These are phyloP conservation scores for Hamamelis virginiana DNA, from an alignment of 164 flowering plant genomes.

Conservation along the genomic window DNA sequence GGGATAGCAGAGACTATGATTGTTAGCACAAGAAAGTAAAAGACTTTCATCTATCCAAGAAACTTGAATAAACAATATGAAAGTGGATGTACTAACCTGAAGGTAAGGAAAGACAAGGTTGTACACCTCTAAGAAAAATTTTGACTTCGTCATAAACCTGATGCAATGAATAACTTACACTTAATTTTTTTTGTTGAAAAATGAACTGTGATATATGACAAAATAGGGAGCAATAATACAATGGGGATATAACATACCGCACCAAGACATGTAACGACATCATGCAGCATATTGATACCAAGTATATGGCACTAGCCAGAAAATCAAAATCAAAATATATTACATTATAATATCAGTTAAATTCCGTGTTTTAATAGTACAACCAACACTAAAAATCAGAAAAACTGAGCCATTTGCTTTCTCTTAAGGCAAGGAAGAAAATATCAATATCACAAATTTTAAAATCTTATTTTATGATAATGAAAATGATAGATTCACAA, in stretches of 20 bases:
- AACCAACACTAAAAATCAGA: no score
- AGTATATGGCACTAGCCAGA: not conserved
- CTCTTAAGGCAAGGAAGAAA: not conserved
- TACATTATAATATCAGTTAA: not conserved
- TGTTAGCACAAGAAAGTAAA: no score
- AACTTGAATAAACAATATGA: not conserved
- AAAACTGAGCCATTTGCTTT: not conserved
- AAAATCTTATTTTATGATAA: not conserved
- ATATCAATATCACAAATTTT: not conserved
- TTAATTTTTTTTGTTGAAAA: not conserved
- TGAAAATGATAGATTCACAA: not conserved
- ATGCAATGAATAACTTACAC: conserved; percentile 15
- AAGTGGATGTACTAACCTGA: conserved; percentile 49
- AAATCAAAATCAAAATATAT: not conserved
- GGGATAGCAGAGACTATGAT: no score
- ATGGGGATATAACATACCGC: not conserved
- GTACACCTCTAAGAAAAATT: conserved; percentile 46
- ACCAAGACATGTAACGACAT: not conserved
- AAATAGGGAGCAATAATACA: not conserved
- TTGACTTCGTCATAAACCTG: conserved; percentile 60
- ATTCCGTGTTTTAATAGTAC: no score
- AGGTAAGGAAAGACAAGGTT: conserved; percentile 52
- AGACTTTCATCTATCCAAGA: not conserved
- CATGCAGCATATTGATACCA: not conserved
- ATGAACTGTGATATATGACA: not conserved